Evolutionary conservation across 2,329 filamentous ascomycete species (phyloP).

Genomic region (Colletotrichum chrysophilum): DNA sequence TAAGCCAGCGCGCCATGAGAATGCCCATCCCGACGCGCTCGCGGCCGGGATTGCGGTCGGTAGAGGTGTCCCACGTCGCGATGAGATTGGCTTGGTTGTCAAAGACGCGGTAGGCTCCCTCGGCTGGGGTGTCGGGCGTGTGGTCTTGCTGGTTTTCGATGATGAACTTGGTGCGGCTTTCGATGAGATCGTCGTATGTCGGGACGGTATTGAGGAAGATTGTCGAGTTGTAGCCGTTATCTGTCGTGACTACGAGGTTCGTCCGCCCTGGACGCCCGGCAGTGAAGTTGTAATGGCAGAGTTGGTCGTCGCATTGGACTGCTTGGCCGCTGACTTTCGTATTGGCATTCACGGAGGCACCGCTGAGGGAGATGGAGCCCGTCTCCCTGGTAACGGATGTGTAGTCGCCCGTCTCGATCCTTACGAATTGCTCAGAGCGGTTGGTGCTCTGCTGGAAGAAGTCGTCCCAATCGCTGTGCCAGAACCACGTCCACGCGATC

Average conservation of each 20-base stretch:
- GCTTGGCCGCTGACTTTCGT: not conserved
- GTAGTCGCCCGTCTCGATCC: not conserved
- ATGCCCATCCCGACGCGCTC: constrained; percentile 19
- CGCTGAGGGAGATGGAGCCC: not conserved
- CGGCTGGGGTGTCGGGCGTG: not conserved
- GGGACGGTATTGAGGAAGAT: constrained; percentile 5
- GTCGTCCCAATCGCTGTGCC: constrained; percentile 5
- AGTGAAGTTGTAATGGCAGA: not conserved
- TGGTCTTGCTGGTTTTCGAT: constrained; percentile 3
- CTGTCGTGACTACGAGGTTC: not conserved
- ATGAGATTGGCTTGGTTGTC: constrained; percentile 7
- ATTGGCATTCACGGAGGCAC: not conserved
- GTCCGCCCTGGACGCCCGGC: not conserved
- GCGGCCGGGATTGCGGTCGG: constrained; percentile 11
- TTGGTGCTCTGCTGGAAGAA: not conserved
- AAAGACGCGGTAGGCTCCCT: constrained; percentile 7
- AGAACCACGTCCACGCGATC: constrained; percentile 14
- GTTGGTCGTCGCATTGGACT: not conserved
- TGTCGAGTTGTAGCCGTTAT: not conserved
- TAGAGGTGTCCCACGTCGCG: not conserved
- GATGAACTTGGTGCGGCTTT: constrained; percentile 3
- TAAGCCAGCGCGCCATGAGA: constrained; percentile 8
- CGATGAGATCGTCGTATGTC: not conserved
- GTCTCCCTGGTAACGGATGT: not conserved
- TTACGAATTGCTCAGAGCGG: not conserved